Conservation (phyloP, 768 basidiomycete species). For the Gyrodon lividus region DNA sequence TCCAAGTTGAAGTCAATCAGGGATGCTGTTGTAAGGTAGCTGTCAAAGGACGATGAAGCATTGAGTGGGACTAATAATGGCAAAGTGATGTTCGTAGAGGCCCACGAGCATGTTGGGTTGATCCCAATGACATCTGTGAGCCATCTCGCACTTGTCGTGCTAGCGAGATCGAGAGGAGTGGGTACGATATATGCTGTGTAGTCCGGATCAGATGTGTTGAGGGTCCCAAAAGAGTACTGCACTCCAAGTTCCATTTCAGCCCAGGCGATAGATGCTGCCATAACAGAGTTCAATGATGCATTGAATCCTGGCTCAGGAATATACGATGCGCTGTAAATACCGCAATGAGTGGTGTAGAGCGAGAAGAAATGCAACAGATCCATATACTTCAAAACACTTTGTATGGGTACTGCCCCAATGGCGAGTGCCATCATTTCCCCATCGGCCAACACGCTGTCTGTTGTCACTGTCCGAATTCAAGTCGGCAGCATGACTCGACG, state of each 20-base stretch:
- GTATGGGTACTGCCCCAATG: conserved; percentile 20
- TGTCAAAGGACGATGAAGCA: background rate
- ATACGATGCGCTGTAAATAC: conserved; percentile 7
- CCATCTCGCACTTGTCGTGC: conserved; percentile 24
- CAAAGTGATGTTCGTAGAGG: conserved; percentile 24
- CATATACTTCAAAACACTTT: conserved; percentile 28
- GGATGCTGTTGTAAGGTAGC: conserved; percentile 11
- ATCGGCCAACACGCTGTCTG: conserved; percentile 23
- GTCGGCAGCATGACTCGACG: background rate
- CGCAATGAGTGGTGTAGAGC: background rate
- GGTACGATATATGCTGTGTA: conserved; percentile 21
- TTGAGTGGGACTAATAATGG: conserved; percentile 15
- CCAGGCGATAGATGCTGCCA: conserved; percentile 24
- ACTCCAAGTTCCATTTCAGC: conserved; percentile 25
- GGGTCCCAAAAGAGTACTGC: conserved; percentile 23
- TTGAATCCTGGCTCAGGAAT: background rate
- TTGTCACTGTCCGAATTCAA: conserved; percentile 13
- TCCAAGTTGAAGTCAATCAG: conserved; percentile 20
- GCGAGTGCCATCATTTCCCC: conserved; percentile 21
- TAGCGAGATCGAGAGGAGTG: conserved; percentile 16
- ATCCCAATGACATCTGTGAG: conserved; percentile 27
- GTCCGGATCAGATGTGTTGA: conserved; percentile 11
- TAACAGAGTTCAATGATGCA: conserved; percentile 7
- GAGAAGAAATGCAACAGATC: background rate
- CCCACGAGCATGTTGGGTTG: conserved; percentile 28